phyloP scores from a whole-genome alignment of 176 grass and related monocot genomes.

The Dendrocalamus sinicus region DNA sequence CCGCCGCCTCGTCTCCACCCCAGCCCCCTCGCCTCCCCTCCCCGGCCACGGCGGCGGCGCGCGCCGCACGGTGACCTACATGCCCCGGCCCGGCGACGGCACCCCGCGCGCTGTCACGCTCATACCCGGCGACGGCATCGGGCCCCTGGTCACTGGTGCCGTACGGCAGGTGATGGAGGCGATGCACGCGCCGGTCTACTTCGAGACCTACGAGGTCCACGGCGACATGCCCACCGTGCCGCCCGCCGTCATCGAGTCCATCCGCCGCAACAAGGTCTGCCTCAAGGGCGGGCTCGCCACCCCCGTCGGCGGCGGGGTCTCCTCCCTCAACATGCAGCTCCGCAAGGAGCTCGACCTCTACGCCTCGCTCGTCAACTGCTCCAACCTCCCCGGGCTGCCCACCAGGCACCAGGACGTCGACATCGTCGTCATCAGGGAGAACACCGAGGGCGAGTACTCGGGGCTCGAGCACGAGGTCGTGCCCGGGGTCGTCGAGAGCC shows the following conservation, averaged over 20 bases:
- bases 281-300: constrained; percentile 82
- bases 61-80: constrained; percentile 89
- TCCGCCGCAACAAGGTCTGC: constrained; percentile 89
- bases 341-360: constrained; percentile 94
- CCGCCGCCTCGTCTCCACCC: constrained; percentile 47
- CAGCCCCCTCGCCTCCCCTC: constrained; percentile 8
- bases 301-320: constrained; percentile 80
- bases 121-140: constrained; percentile 93
- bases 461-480: constrained; percentile 98
- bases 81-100: constrained; percentile 92
- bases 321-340: constrained; percentile 88
- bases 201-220: constrained; percentile 92
- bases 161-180: constrained; percentile 85
- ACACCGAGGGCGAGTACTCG: constrained; percentile 95
- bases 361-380: constrained; percentile 86
- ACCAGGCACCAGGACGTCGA: constrained; percentile 84
- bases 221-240: constrained; percentile 88
- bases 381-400: constrained; percentile 76
- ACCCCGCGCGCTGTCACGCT: constrained; percentile 74
- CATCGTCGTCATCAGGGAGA: constrained; percentile 97
- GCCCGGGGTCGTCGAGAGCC: constrained; percentile 87
- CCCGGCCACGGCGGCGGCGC: constrained; percentile 33
- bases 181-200: constrained; percentile 93
- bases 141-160: constrained; percentile 81
- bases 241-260: constrained; percentile 81